phyloP scores from a whole-genome alignment of 2,329 filamentous ascomycete species.

The Pestalotiopsis sp. region DNA sequence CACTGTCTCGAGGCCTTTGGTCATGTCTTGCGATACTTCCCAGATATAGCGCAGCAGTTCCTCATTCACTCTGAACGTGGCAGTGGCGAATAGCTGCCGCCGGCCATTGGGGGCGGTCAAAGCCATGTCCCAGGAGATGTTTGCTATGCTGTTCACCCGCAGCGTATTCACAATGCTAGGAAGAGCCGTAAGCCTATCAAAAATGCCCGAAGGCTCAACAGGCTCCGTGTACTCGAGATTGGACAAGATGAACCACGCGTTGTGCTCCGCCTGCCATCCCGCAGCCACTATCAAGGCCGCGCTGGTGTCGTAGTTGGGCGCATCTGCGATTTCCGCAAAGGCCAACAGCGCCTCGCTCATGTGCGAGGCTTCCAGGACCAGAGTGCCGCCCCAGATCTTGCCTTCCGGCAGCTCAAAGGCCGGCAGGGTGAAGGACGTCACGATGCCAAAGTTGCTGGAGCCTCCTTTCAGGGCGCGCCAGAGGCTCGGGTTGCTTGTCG shows the following conservation, averaged over 20 bases:
- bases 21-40: neutral
- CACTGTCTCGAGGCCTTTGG: neutral
- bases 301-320: neutral
- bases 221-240: neutral
- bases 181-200: neutral
- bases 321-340: neutral
- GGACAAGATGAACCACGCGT: neutral
- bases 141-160: neutral
- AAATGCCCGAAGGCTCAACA: neutral
- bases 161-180: neutral
- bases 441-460: conserved; percentile 48
- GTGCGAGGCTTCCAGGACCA: neutral
- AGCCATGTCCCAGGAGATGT: neutral
- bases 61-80: neutral
- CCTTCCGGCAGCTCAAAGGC: conserved; percentile 12
- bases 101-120: neutral
- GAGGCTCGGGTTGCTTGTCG: conserved; percentile 42
- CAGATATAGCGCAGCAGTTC: neutral
- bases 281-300: neutral
- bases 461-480: conserved; percentile 56
- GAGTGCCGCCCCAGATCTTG: conserved; percentile 1
- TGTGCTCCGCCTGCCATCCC: neutral
- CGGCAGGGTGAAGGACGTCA: conserved; percentile 26
- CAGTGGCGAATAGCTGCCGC: neutral
- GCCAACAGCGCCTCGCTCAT: neutral